phyloP scores from a whole-genome alignment of 306 rosid species.

The Medicago arabica region DNA sequence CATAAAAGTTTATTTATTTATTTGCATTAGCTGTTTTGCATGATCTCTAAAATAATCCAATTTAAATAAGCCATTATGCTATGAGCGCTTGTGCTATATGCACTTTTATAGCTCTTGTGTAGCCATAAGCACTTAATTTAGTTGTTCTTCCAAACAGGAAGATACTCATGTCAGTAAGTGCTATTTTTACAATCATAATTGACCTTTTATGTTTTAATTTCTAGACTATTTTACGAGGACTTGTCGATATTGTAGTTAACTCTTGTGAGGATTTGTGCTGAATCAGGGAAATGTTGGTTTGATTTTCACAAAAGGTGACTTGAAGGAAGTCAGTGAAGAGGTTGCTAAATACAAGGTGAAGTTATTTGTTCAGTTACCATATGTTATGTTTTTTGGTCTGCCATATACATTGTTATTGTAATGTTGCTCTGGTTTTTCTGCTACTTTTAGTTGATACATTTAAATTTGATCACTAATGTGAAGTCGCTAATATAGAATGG shows the following conservation, averaged over 20 bases:
- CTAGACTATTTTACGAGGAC: not conserved
- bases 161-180: not conserved
- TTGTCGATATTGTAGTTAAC: not conserved
- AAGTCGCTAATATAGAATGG: not conserved
- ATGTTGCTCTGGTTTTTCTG: not conserved
- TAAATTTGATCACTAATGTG: not conserved
- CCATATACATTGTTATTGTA: not conserved
- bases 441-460: not conserved
- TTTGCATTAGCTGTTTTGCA: too few species aligned
- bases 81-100: too few species aligned
- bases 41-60: too few species aligned
- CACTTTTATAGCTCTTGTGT: too few species aligned
- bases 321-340: conserved; percentile 28
- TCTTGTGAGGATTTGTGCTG: not conserved
- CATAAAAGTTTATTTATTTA: too few species aligned
- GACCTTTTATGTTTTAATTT: not conserved
- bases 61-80: too few species aligned
- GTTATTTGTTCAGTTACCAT: not conserved
- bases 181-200: not conserved
- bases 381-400: not conserved
- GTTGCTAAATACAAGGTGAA: conserved; percentile 29
- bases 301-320: conserved; percentile 30
- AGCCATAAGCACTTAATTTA: too few species aligned
- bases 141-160: too few species aligned
- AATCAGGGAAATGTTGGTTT: conserved; percentile 29